Base-by-base conservation (phyloP, 1,284 basidiomycete species). In the Kalmanozyma brasiliensis region DNA sequence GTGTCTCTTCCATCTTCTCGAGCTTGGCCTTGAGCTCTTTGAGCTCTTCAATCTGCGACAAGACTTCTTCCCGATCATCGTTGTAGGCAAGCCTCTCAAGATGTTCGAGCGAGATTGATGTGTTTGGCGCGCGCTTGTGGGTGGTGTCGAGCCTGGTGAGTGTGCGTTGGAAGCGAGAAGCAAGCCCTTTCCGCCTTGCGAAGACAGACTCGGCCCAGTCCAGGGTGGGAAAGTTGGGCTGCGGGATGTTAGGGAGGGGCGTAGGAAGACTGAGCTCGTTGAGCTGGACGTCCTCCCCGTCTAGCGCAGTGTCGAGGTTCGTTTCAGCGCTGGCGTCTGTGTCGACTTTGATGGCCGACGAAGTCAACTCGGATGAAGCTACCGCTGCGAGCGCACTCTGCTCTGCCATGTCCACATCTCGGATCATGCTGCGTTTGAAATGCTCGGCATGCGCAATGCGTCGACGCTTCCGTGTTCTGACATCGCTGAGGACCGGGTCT, bases 71-170 rank as follows among this genome's bases (percentile, higher is more conserved):
- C 23, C 70, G 49, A 35, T 78, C 76, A 40, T 78, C 73, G 30
- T 69, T 71, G 55, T 78, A 76, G 8, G 71, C 68, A 16, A 76
- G 60, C 6, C 76, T 60, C 43, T 78, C 76, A 17, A 76, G 58
- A 19, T 73, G 65, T 58, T 78, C 76, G 37, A 73, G 58, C 19
- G 67, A 66, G 4, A 62, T 26, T 4, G 46, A 36, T 6, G 61
- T 52, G 41, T 47, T 49, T n/a, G 75, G 75, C 8, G 75, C 73
- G 17, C 61, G 58, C 30, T 47, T 56, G 41, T 73, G 60, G 4
- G 34, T 30, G 8, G 67, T 73, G n/a, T 61, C 61, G 30, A 71
- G 35, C 1, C 59, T 58, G 19, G 62, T 66, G 35, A 60, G 52
- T 2, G 74, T 56, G 17, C 64, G 58, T 14, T 45, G 44, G 24